These are phyloP conservation scores for Ustilago trichophora DNA, from an alignment of 1,284 basidiomycete species.

Conservation along the genomic window DNA sequence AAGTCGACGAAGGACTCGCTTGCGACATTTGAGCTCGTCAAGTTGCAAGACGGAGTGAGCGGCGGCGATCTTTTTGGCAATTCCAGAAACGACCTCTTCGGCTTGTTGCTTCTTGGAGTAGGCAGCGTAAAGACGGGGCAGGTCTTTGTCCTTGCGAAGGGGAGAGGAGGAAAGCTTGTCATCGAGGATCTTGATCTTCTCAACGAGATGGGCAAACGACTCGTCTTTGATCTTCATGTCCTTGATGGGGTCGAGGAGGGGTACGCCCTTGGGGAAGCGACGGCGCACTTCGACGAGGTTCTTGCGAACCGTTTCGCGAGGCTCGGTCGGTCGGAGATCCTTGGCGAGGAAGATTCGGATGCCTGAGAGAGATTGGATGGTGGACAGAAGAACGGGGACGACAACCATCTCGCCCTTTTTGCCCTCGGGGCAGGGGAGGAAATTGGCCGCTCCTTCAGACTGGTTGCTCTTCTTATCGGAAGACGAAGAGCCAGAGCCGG, in stretches of 20 bases:
- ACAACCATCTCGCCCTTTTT: constrained; percentile 75
- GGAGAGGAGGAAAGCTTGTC: constrained; percentile 41
- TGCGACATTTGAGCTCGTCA: constrained; percentile 94
- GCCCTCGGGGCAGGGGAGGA: constrained; percentile 45
- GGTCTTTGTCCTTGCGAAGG: constrained; percentile 71
- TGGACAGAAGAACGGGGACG: constrained; percentile 87
- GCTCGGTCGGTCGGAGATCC: constrained; percentile 80
- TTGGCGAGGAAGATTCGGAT: constrained; percentile 88
- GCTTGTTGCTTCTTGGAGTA: constrained; percentile 82
- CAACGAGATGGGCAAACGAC: constrained; percentile 80
- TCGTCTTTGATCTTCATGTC: constrained; percentile 98
- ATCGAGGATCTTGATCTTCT: constrained; percentile 59
- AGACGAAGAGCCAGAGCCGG: constrained; percentile 69
- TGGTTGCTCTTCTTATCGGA: constrained; percentile 27
- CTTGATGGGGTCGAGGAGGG: constrained; percentile 87
- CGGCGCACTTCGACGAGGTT: constrained; percentile 87
- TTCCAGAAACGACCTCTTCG: constrained; percentile 75
- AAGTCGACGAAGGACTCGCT: constrained; percentile 88
- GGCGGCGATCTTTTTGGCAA: constrained; percentile 84
- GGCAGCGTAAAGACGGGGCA: constrained; percentile 79
- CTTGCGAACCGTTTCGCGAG: constrained; percentile 86
- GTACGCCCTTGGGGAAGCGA: constrained; percentile 84
- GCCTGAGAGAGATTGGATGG: constrained; percentile 84
- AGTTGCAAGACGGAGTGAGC: constrained; percentile 94
- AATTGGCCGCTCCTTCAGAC: constrained; percentile 17